phyloP scores from a whole-genome alignment of 2,329 filamentous ascomycete genomes.

The Trichoderma asperellum region DNA sequence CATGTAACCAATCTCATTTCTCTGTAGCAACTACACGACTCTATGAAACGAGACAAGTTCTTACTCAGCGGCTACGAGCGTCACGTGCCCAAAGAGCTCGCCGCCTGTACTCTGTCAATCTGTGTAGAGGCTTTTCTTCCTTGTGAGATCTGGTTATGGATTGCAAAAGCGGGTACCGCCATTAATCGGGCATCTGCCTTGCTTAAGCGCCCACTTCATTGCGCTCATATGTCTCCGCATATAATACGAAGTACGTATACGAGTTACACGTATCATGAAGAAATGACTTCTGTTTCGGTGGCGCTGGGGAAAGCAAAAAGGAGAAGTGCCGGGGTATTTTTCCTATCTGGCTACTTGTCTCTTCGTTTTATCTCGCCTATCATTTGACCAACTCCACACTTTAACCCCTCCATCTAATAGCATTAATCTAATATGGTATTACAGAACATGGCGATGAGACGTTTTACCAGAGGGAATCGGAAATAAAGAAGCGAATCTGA shows the following conservation, averaged over 20 bases:
- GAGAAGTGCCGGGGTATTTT: neutral
- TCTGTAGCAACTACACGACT: no score
- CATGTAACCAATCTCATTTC: no score
- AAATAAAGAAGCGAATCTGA: neutral
- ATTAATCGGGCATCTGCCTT: constrained; percentile 7
- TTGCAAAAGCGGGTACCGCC: constrained; percentile 19
- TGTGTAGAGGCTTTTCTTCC: neutral
- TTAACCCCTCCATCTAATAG: constrained; percentile 14
- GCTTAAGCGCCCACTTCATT: constrained; percentile 18
- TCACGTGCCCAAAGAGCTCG: neutral
- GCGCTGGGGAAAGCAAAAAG: neutral
- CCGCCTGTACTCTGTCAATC: neutral
- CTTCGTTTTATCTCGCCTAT: constrained; percentile 22
- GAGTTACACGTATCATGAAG: neutral
- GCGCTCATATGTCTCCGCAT: neutral
- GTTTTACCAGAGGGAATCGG: neutral
- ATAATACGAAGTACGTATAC: neutral
- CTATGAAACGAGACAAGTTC: neutral
- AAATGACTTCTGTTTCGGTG: neutral
- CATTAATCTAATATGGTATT: neutral
- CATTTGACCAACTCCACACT: constrained; percentile 16
- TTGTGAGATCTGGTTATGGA: neutral
- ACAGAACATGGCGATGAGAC: neutral
- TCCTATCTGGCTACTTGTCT: neutral
- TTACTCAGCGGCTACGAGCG: neutral